phyloP scores from a whole-genome alignment of 2,329 filamentous ascomycete species.

The Colletotrichum tofieldiae region DNA sequence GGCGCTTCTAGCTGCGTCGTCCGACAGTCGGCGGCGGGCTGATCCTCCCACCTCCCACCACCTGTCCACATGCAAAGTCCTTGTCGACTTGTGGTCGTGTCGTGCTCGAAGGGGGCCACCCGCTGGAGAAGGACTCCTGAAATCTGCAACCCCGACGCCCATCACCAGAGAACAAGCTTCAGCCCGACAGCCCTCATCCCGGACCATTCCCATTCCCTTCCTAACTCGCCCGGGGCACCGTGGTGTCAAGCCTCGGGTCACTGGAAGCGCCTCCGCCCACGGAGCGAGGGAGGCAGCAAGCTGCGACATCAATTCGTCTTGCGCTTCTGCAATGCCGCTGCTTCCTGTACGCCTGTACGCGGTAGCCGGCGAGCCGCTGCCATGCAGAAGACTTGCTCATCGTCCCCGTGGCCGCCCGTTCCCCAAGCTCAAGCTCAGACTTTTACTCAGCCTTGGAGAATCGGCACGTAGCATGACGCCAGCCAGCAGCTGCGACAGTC shows the following conservation, averaged over 20 bases:
- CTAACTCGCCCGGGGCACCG: conserved; percentile 24
- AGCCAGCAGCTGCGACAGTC: conserved; percentile 24
- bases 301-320: conserved; percentile 26
- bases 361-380: conserved; percentile 2
- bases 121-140: conserved; percentile 7
- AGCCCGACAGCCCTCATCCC: conserved; percentile 36
- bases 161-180: conserved; percentile 37
- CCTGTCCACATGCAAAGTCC: conserved; percentile 37
- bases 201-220: conserved; percentile 20
- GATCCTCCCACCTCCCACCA: conserved; percentile 4
- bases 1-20: conserved; percentile 40
- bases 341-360: conserved; percentile 4
- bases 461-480: conserved; percentile 28
- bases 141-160: conserved; percentile 21
- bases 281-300: background rate
- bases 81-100: conserved; percentile 8
- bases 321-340: background rate
- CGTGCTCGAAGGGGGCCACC: background rate
- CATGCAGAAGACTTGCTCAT: conserved; percentile 6
- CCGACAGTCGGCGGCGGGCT: conserved; percentile 30
- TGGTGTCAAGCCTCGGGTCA: conserved; percentile 36
- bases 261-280: conserved; percentile 9
- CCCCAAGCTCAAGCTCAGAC: conserved; percentile 11
- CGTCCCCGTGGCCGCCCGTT: background rate
- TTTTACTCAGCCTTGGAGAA: conserved; percentile 1